Evolutionary conservation across 352 stramenopile genomes (phyloP).

Genomic region (Globisporangium apiculatum): DNA sequence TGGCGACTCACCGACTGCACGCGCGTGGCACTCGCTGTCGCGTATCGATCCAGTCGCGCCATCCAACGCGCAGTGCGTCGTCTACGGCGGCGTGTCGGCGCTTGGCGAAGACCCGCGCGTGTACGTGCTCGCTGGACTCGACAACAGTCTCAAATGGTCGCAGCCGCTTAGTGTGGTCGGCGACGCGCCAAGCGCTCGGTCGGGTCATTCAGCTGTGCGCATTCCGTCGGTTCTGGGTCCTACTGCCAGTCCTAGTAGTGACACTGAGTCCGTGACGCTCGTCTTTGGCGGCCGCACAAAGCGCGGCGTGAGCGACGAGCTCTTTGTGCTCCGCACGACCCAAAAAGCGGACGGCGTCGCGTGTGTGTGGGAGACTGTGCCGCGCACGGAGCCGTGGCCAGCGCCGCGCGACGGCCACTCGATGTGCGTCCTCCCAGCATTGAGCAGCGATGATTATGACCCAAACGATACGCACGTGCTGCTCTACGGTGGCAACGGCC

Average conservation of each 20-base stretch:
- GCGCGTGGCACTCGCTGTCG: constrained; percentile 53
- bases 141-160: constrained; percentile 20
- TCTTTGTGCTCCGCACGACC: constrained; percentile 21
- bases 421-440: constrained; percentile 26
- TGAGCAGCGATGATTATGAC: not conserved
- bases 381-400: constrained; percentile 16
- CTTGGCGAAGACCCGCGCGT: constrained; percentile 41
- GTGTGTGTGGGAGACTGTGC: constrained; percentile 24
- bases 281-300: constrained; percentile 69
- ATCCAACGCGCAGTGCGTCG: constrained; percentile 13
- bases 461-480: constrained; percentile 12
- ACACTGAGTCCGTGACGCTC: constrained; percentile 14
- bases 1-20: constrained; percentile 23
- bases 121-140: constrained; percentile 22
- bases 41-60: constrained; percentile 14
- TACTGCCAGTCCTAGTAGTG: not conserved
- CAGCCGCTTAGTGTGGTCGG: constrained; percentile 11
- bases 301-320: constrained; percentile 38
- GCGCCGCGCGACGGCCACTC: constrained; percentile 54
- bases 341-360: not conserved
- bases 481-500: constrained; percentile 66
- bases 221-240: constrained; percentile 3
- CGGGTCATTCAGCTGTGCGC: constrained; percentile 40
- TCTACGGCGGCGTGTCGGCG: constrained; percentile 60
- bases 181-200: constrained; percentile 26